phyloP scores from a whole-genome alignment of 371 early-diverging fungal species.

The Syncephalastrum monosporum region DNA sequence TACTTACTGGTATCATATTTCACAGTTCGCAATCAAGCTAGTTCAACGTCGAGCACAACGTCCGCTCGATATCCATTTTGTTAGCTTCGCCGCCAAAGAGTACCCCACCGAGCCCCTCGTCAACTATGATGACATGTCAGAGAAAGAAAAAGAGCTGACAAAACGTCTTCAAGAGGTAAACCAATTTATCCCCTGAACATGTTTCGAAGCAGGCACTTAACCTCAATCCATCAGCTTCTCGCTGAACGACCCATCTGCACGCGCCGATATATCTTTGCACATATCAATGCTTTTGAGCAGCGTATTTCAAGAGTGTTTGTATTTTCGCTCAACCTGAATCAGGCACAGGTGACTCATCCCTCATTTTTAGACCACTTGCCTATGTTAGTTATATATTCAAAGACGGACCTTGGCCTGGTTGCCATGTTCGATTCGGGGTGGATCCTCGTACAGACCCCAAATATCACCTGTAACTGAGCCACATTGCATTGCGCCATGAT shows the following conservation, averaged over 20 bases:
- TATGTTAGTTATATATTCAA: constrained; percentile 40
- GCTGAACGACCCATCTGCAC: constrained; percentile 59
- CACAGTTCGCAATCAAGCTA: constrained; percentile 30
- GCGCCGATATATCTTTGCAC: constrained; percentile 12
- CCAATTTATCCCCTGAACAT: neutral
- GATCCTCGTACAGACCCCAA: constrained; percentile 55
- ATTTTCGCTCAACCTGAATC: too few relatives aligned
- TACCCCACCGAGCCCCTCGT: too few relatives aligned
- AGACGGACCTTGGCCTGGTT: constrained; percentile 62
- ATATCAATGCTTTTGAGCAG: too few relatives aligned
- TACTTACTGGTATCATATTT: too few relatives aligned
- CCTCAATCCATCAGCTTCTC: constrained; percentile 28
- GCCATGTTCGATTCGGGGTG: constrained; percentile 63
- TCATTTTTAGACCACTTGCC: constrained; percentile 30
- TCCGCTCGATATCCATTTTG: neutral
- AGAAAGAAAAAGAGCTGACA: constrained; percentile 7
- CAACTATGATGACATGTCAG: too few relatives aligned
- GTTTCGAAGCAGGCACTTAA: too few relatives aligned
- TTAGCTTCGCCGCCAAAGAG: neutral
- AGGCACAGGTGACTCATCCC: too few relatives aligned
- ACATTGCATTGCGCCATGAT: neutral
- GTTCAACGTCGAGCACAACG: constrained; percentile 16
- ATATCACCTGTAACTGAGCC: constrained; percentile 36
- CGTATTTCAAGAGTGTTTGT: too few relatives aligned
- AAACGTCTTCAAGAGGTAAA: neutral